A percentile compares a stretch with the other conserved stretches of the same genome.
Evolutionary conservation across 208 protist species (phyloP).

Genomic region (Herpetomonas tarakana): DNA sequence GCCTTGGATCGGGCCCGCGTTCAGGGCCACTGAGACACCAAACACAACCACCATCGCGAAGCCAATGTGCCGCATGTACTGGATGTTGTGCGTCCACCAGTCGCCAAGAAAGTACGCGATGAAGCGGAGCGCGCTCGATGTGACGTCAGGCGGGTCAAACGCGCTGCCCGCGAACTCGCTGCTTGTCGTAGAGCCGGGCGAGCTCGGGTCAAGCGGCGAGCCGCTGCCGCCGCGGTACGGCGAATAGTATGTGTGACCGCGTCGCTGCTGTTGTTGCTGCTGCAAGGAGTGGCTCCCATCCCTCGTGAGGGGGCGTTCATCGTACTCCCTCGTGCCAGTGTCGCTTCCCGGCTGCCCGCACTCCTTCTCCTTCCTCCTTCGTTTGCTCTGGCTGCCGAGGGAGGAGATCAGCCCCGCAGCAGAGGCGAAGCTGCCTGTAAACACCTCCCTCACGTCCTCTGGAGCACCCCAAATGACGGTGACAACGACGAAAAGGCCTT

Average conservation of each 20-base stretch:
- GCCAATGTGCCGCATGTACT: slow-evolving; percentile 72
- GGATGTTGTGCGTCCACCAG: slow-evolving; percentile 76
- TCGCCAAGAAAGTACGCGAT: slow-evolving; percentile 58
- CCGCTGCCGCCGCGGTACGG: not conserved
- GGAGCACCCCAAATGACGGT: slow-evolving; percentile 27
- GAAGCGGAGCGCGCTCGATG: slow-evolving; percentile 17
- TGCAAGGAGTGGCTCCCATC: not conserved
- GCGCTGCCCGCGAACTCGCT: slow-evolving; percentile 1
- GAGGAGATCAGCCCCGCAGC: not conserved
- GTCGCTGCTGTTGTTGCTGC: slow-evolving; percentile 5
- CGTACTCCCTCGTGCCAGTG: not conserved
- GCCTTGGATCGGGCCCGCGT: slow-evolving; percentile 48
- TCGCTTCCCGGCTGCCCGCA: not conserved
- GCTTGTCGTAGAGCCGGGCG: not conserved
- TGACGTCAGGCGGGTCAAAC: not conserved
- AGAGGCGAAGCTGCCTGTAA: not conserved
- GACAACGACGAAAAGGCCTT: slow-evolving; percentile 34
- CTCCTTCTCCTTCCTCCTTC: not conserved
- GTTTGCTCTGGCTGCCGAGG: not conserved
- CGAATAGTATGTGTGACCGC: too few species aligned
- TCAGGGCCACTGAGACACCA: slow-evolving; percentile 18
- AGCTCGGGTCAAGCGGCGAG: not conserved
- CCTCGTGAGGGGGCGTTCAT: not conserved
- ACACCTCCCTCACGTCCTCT: slow-evolving; percentile 8
- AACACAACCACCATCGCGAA: slow-evolving; percentile 45